Evolutionary conservation across 805 yeast genomes (phyloP).

Genomic region (Komagataella pseudopastoris): DNA sequence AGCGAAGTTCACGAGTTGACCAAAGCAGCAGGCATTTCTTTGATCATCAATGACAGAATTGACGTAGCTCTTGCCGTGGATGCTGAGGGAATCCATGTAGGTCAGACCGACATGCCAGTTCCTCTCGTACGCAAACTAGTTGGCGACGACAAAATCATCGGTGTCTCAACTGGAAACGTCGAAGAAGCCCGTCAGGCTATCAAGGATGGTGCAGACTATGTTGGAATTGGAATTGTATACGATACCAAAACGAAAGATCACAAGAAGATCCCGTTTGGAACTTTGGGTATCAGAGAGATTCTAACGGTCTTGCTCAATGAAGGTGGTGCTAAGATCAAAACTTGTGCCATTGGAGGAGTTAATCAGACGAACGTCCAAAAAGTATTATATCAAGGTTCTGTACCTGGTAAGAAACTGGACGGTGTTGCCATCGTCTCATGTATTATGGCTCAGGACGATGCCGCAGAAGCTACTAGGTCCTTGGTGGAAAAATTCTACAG

Average conservation of each 20-base stretch:
- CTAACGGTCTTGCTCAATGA: conserved; percentile 29
- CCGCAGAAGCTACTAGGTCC: conserved; percentile 34
- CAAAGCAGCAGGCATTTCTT: conserved; percentile 44
- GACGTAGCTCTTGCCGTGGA: conserved; percentile 84
- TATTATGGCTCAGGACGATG: conserved; percentile 52
- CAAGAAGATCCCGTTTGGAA: conserved; percentile 48
- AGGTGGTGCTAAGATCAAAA: conserved; percentile 23
- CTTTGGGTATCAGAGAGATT: conserved; percentile 46
- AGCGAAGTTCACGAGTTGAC: conserved; percentile 48
- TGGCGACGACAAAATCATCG: conserved; percentile 67
- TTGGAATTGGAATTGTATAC: conserved; percentile 76
- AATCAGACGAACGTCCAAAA: conserved; percentile 48
- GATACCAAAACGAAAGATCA: conserved; percentile 60
- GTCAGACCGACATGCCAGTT: conserved; percentile 78
- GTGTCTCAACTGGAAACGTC: conserved; percentile 55
- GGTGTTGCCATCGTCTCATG: conserved; percentile 90
- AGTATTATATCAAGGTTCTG: conserved; percentile 35
- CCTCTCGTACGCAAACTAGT: conserved; percentile 42
- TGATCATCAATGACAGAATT: conserved; percentile 74
- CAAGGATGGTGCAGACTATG: conserved; percentile 46
- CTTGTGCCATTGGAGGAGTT: conserved; percentile 78
- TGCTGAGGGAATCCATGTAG: conserved; percentile 89
- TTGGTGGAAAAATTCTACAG: conserved; percentile 18
- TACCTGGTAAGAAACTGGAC: conserved; percentile 36
- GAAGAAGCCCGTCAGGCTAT: conserved; percentile 42